These are phyloP conservation scores for Osmanthus fragrans DNA, from an alignment of 257 asterid genomes.

Conservation along the genomic window DNA sequence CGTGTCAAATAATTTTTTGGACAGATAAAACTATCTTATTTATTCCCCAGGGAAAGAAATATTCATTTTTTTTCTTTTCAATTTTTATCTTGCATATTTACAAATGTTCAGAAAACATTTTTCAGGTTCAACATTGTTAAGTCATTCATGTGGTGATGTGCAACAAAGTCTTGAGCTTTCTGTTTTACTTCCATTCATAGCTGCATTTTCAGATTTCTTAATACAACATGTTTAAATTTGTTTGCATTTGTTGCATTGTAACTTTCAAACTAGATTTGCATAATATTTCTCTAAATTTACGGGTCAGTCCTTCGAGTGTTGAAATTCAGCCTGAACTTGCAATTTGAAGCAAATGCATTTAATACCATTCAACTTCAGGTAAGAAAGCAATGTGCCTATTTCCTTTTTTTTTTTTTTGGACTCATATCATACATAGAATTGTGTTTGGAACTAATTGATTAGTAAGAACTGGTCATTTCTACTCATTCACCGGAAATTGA, in stretches of 20 bases:
- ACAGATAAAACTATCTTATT: background rate
- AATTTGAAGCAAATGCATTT: background rate
- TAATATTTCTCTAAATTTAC: conserved; percentile 2
- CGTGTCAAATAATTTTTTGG: conserved; percentile 14
- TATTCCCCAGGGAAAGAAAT: conserved; percentile 4
- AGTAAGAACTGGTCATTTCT: background rate
- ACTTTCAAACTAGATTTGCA: background rate
- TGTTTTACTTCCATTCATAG: background rate
- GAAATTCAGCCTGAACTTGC: background rate
- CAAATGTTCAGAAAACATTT: background rate
- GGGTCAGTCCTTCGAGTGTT: background rate
- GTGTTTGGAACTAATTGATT: background rate
- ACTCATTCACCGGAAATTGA: background rate
- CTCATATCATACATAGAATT: background rate
- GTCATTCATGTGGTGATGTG: background rate
- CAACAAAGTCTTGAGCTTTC: background rate
- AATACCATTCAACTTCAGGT: background rate
- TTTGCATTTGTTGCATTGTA: background rate
- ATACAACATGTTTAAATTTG: background rate
- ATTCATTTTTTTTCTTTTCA: background rate
- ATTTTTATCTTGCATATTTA: background rate
- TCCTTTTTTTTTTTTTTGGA: background rate
- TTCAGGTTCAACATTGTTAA: background rate
- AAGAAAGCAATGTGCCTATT: background rate
- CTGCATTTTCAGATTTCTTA: background rate